Percentiles rank a stretch among this genome's conserved stretches.
Conservation (phyloP, 805 yeast species). For the Hanseniaspora osmophila region DNA sequence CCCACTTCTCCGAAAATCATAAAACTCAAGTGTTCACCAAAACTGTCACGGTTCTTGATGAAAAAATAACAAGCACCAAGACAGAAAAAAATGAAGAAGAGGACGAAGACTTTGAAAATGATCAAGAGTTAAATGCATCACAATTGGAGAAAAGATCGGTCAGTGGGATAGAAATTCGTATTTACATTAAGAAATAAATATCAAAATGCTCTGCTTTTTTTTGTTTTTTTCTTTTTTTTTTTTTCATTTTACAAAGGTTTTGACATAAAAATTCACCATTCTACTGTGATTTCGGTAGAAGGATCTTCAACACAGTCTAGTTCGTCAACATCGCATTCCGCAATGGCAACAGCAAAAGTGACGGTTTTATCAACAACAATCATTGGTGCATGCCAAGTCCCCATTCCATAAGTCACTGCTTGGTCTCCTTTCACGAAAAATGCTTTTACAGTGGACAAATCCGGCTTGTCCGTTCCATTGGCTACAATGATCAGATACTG, state of each 20-base stretch:
- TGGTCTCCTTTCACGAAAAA: slow-evolving; percentile 72
- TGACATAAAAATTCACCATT: background rate
- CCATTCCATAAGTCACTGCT: slow-evolving; percentile 73
- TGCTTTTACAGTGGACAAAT: slow-evolving; percentile 44
- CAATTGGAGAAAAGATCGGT: slow-evolving; percentile 24
- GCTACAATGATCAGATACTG: slow-evolving; percentile 81
- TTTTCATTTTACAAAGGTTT: background rate
- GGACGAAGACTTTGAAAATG: slow-evolving; percentile 12
- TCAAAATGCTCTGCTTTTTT: too few relatives aligned
- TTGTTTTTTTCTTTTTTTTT: too few relatives aligned
- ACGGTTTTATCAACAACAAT: slow-evolving; percentile 8
- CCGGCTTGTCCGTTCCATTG: slow-evolving; percentile 39
- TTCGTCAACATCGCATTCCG: background rate
- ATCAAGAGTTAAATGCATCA: slow-evolving; percentile 21
- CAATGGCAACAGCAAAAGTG: background rate
- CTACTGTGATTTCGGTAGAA: slow-evolving; percentile 3
- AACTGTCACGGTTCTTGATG: slow-evolving; percentile 60
- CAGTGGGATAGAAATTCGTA: slow-evolving; percentile 30
- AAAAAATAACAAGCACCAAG: slow-evolving; percentile 27
- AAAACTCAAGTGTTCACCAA: slow-evolving; percentile 49
- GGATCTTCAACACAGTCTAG: background rate
- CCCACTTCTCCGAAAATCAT: slow-evolving; percentile 40
- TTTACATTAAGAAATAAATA: slow-evolving; percentile 15
- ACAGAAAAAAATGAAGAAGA: slow-evolving; percentile 18
- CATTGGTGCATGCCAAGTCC: slow-evolving; percentile 94